phyloP scores from a whole-genome alignment of 1,284 basidiomycete genomes.

The Cerrena zonata region DNA sequence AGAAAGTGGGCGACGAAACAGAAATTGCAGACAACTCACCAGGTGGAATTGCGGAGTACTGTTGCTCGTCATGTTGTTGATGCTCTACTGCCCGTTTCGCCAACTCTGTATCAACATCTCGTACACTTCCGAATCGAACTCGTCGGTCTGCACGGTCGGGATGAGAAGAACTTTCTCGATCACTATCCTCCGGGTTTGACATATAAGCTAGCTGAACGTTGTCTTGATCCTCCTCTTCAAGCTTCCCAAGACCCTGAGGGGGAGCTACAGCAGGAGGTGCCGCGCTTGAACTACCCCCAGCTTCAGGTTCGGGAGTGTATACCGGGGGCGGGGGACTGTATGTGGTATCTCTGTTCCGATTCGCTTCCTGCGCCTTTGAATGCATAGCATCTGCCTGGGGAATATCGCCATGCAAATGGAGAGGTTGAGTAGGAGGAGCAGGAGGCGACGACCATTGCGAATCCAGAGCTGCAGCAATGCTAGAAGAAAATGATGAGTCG shows the following conservation, averaged over 20 bases:
- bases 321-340: neutral
- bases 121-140: conserved; percentile 21
- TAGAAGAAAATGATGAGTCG: conserved; percentile 44
- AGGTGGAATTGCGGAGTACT: no score
- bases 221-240: conserved; percentile 10
- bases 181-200: conserved; percentile 25
- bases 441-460: conserved; percentile 12
- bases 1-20: no score
- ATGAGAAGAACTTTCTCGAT: conserved; percentile 12
- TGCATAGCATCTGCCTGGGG: conserved; percentile 4
- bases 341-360: neutral
- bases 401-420: no score
- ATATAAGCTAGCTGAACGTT: conserved; percentile 38
- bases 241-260: conserved; percentile 1
- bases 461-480: conserved; percentile 46
- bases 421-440: neutral
- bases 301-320: neutral
- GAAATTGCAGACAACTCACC: no score
- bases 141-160: conserved; percentile 17
- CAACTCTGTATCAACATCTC: conserved; percentile 17
- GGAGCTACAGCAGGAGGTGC: conserved; percentile 9
- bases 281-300: neutral
- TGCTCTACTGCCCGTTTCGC: conserved; percentile 13
- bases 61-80: no score
- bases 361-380: neutral